Base-by-base conservation (phyloP, 129 eudicot genomes). In the Ambrosia trifida region DNA sequence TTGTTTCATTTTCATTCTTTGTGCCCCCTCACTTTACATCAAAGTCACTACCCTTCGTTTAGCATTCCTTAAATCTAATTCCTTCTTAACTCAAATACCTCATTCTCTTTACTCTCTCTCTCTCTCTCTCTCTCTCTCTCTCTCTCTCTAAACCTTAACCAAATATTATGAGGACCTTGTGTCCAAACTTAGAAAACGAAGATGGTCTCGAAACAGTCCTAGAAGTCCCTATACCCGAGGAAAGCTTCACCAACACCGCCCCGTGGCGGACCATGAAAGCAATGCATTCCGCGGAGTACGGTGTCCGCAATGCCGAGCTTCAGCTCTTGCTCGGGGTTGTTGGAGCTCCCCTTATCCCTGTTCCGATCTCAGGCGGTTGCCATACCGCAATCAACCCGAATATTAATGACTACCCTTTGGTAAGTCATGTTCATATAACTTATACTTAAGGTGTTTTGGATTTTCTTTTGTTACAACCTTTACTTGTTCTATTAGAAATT, bases 181-280 rank as follows among this genome's bases (percentile, higher is more conserved):
- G 96, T 71, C 98, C 96, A 4, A 89, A 92, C 45, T 31, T 89
- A 60, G 87, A 85, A 14, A 47, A 82, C 51, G 83, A 87, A 75
- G 91, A 92, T 59, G 96, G 66, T 12, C 98, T 92, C 5, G 88
- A 92, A 52, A 92, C 98, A 1, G 98, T 92, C 7, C 89, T 92
- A 18, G 96, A 92, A 81, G 89, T 92, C 35, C 98, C 98, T 19
- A 82, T 92, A 30, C 98, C 98, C 0, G 98, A 92, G 45, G 98
- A 92, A 35, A 81, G 80, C 64, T 79, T 87, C 31, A 56, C 74
- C 47, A 10, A 71, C 65, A 35, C 72, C 7, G 18, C 63, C 57
- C 72, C 87, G 10, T 84, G 97, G 96, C 84, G 78, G n/a, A 53
- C 52, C 16, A 78, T 83, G 69, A 87, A 79, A 51, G 79, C 87